These are phyloP conservation scores for Oryza nivara DNA, from an alignment of 176 grass and related monocot genomes.

Conservation along the genomic window DNA sequence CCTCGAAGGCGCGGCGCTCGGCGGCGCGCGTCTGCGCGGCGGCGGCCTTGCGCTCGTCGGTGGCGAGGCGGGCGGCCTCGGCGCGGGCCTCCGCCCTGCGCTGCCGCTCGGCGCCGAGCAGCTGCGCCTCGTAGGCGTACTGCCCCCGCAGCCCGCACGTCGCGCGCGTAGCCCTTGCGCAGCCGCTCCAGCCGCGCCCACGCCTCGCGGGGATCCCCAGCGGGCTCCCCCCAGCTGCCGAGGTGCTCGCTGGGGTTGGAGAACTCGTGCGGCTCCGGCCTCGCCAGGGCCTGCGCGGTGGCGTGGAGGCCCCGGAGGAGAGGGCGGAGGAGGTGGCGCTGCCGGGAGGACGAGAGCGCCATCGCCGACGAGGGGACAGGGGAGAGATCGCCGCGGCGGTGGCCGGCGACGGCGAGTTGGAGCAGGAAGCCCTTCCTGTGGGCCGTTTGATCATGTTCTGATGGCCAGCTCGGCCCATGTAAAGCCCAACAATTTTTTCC, in stretches of 20 bases:
- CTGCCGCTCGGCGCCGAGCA: conserved; percentile 63
- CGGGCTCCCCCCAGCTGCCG: conserved; percentile 65
- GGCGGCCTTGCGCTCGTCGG: conserved; percentile 74
- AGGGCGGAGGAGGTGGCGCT: conserved; percentile 27
- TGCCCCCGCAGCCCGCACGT: conserved; percentile 68
- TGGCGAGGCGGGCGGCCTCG: too few relatives aligned
- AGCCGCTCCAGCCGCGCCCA: conserved; percentile 47
- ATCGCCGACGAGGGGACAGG: conserved; percentile 19
- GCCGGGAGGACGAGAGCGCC: conserved; percentile 41
- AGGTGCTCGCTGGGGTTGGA: conserved; percentile 59
- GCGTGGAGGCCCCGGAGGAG: conserved; percentile 47
- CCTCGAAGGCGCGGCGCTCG: conserved; percentile 60
- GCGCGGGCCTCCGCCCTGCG: too few relatives aligned
- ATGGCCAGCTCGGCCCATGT: too few relatives aligned
- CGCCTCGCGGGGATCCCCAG: conserved; percentile 59
- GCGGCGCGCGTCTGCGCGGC: conserved; percentile 66
- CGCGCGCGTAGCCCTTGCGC: conserved; percentile 49
- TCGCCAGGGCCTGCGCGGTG: conserved; percentile 25
- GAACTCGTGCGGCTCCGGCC: conserved; percentile 47
- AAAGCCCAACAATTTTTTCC: too few relatives aligned
- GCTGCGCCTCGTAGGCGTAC: conserved; percentile 78
- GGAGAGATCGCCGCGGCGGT: conserved; percentile 16
- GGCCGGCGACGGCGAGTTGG: neutral
- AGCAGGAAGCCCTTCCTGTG: too few relatives aligned
- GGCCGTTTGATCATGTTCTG: too few relatives aligned